A percentile compares a stretch with the other conserved stretches of the same genome.
Evolutionary conservation across 495 filamentous ascomycete genomes (phyloP).

Genomic region (Neurospora hispaniola): DNA sequence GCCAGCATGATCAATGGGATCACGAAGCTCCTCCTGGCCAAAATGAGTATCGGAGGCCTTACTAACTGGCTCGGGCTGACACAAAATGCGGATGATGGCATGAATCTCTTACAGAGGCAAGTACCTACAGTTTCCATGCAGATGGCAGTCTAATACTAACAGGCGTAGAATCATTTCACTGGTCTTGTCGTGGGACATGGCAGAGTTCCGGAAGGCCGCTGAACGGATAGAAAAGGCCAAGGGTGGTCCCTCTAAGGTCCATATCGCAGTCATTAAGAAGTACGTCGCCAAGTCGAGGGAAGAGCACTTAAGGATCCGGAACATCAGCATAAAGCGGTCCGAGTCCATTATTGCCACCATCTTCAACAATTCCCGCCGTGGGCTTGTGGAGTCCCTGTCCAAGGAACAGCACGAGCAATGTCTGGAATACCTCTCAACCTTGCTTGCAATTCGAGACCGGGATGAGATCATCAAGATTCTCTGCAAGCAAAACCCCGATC

Average conservation of each 20-base stretch:
- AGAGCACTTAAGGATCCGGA: slow-evolving; percentile 38
- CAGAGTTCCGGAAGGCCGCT: slow-evolving; percentile 43
- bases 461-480: slow-evolving; percentile 46
- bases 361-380: slow-evolving; percentile 23
- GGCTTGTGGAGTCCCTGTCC: slow-evolving; percentile 25
- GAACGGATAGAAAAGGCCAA: slow-evolving; percentile 42
- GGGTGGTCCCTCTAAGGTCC: slow-evolving; percentile 35
- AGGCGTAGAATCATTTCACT: slow-evolving; percentile 47
- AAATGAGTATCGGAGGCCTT: slow-evolving; percentile 48
- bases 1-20: slow-evolving; percentile 60
- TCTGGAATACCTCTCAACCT: slow-evolving; percentile 47
- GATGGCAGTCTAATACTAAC: slow-evolving; percentile 2
- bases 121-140: neutral
- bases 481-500: slow-evolving; percentile 48
- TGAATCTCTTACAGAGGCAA: slow-evolving; percentile 57
- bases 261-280: slow-evolving; percentile 37
- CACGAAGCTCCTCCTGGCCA: slow-evolving; percentile 50
- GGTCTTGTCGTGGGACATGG: slow-evolving; percentile 49
- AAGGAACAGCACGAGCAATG: slow-evolving; percentile 42
- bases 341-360: slow-evolving; percentile 45
- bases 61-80: slow-evolving; percentile 59
- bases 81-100: slow-evolving; percentile 49
- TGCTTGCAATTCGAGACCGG: slow-evolving; percentile 50
- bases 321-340: slow-evolving; percentile 22
- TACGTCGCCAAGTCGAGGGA: slow-evolving; percentile 34